A percentile compares a stretch with the other conserved stretches of the same genome.
These are phyloP conservation scores for Umbelopsis ramanniana DNA, from an alignment of 192 early-diverging fungal genomes.

Conservation along the genomic window DNA sequence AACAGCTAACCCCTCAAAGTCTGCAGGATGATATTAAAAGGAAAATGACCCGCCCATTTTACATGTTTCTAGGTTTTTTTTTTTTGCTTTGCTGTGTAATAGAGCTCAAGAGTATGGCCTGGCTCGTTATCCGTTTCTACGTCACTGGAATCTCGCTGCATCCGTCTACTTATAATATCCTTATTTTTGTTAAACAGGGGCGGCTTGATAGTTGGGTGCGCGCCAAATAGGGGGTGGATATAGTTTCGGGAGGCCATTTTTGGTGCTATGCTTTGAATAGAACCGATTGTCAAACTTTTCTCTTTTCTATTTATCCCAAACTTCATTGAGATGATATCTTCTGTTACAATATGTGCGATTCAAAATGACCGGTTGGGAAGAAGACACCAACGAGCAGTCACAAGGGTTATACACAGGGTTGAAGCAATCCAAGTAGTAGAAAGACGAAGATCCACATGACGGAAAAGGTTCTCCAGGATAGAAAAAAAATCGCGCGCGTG, in stretches of 20 bases:
- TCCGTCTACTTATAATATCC: no score
- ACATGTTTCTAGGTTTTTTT: no score
- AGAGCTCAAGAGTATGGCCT: no score
- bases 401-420: neutral
- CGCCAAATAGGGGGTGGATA: neutral
- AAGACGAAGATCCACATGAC: no score
- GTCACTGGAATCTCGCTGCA: neutral
- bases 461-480: no score
- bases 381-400: no score
- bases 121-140: neutral
- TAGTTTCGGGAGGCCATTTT: slow-evolving; percentile 15
- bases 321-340: neutral
- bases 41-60: no score
- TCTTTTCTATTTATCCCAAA: neutral
- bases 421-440: neutral
- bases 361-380: no score
- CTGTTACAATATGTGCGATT: no score
- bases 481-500: neutral
- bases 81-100: no score
- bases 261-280: slow-evolving; percentile 5
- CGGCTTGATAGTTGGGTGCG: slow-evolving; percentile 7
- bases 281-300: slow-evolving; percentile 16
- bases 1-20: neutral
- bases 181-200: neutral
- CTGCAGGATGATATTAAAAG: neutral